Evolutionary conservation across 192 early-diverging fungal genomes (phyloP).

Genomic region (Rhizoclosmatium globosum): DNA sequence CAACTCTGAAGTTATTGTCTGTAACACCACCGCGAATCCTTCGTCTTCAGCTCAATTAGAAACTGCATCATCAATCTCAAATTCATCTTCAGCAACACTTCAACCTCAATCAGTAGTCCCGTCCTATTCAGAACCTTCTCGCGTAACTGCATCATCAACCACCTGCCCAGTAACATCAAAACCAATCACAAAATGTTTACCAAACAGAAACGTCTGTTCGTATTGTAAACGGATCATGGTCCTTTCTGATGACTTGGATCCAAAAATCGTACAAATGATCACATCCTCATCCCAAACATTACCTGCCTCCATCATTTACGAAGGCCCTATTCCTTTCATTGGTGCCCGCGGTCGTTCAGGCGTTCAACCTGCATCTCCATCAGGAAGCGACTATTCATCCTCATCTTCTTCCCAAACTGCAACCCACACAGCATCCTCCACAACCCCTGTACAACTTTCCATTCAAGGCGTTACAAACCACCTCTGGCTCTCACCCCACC

Average conservation of each 20-base stretch:
- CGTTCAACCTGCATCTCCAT: conserved; percentile 31
- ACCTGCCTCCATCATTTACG: conserved; percentile 24
- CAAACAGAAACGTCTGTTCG: conserved; percentile 33
- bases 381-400: not conserved
- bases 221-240: conserved; percentile 47
- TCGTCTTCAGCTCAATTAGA: not conserved
- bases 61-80: not conserved
- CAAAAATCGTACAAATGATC: not conserved
- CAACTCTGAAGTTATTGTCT: not conserved
- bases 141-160: not conserved
- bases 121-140: not conserved
- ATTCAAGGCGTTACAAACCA: conserved; percentile 30
- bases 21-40: not conserved
- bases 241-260: conserved; percentile 17
- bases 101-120: not conserved
- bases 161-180: not conserved
- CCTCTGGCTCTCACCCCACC: conserved; percentile 38
- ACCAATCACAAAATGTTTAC: not conserved
- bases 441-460: conserved; percentile 2
- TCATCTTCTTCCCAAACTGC: not conserved
- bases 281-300: not conserved
- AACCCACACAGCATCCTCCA: not conserved
- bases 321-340: conserved; percentile 37
- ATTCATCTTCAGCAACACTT: not conserved
- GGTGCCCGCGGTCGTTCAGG: conserved; percentile 42